These are phyloP conservation scores for Colletotrichum australisinense DNA, from an alignment of 2,329 filamentous ascomycete species.

Conservation along the genomic window DNA sequence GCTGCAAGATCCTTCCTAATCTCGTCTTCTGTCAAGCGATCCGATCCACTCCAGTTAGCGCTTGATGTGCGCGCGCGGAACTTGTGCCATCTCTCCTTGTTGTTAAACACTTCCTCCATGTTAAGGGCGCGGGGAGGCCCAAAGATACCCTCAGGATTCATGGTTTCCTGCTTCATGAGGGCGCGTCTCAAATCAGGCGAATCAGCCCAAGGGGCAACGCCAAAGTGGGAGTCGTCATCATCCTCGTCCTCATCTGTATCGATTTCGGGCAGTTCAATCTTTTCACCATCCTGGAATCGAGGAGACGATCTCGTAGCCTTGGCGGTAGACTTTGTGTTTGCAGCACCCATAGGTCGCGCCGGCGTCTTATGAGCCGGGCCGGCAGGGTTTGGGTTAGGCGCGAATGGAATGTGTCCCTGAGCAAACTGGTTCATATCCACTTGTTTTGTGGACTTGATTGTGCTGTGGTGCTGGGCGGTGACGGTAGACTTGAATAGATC, in stretches of 20 bases:
- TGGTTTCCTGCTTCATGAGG: constrained; percentile 83
- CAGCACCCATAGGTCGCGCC: constrained; percentile 62
- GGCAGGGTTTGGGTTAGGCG: constrained; percentile 71
- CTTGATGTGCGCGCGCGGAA: constrained; percentile 93
- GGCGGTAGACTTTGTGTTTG: constrained; percentile 64
- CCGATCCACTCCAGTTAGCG: constrained; percentile 90
- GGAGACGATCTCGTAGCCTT: constrained; percentile 79
- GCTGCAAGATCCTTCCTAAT: constrained; percentile 83
- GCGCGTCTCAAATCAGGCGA: constrained; percentile 83
- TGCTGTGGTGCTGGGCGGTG: constrained; percentile 74
- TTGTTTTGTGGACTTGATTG: constrained; percentile 73
- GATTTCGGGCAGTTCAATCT: constrained; percentile 93
- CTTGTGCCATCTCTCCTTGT: constrained; percentile 85
- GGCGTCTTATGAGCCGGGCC: constrained; percentile 76
- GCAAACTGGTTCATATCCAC: constrained; percentile 89
- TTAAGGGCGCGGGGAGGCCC: constrained; percentile 88
- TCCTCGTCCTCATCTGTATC: constrained; percentile 88
- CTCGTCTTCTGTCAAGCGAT: constrained; percentile 88
- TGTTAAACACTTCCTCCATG: constrained; percentile 96
- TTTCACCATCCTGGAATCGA: constrained; percentile 88
- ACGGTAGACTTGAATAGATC: constrained; percentile 75
- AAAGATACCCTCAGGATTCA: constrained; percentile 89
- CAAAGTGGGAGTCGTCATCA: constrained; percentile 61
- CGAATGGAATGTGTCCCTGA: constrained; percentile 91
- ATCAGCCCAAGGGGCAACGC: constrained; percentile 86